Percentiles rank a stretch among this genome's conserved stretches.
These are phyloP conservation scores for Populus hybrid DNA, from an alignment of 441 rosid genomes.

Conservation along the genomic window DNA sequence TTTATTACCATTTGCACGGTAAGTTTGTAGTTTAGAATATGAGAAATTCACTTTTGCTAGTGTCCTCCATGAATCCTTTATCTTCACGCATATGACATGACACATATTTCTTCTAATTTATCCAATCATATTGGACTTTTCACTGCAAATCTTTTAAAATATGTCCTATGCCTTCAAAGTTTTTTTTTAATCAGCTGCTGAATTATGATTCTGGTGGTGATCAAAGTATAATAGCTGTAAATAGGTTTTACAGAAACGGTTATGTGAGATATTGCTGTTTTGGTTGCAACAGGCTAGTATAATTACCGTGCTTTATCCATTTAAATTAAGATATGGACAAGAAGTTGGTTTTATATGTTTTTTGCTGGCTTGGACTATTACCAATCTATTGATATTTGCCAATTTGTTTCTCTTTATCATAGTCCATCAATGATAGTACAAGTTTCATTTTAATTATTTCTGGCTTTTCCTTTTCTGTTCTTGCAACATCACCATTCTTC, in stretches of 20 bases:
- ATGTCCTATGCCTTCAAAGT: not conserved
- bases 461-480: not conserved
- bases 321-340: not conserved
- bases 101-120: not conserved
- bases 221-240: not conserved
- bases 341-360: not conserved
- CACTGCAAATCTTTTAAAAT: not conserved
- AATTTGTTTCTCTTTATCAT: not conserved
- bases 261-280: not conserved
- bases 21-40: constrained; percentile 21
- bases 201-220: not conserved
- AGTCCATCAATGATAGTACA: not conserved
- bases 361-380: not conserved
- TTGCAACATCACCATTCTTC: not conserved
- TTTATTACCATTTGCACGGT: constrained; percentile 90
- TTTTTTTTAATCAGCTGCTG: not conserved
- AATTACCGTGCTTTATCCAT: not conserved
- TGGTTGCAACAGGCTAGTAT: not conserved
- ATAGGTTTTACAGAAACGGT: not conserved
- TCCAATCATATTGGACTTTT: not conserved
- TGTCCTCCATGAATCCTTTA: not conserved
- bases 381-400: not conserved
- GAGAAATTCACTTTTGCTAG: constrained; percentile 3
- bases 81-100: not conserved
- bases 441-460: not conserved